Evolutionary conservation across 805 yeast genomes (phyloP), one percentile per base, ranked within the genome.

Genomic region (Candida glaebosa): DNA sequence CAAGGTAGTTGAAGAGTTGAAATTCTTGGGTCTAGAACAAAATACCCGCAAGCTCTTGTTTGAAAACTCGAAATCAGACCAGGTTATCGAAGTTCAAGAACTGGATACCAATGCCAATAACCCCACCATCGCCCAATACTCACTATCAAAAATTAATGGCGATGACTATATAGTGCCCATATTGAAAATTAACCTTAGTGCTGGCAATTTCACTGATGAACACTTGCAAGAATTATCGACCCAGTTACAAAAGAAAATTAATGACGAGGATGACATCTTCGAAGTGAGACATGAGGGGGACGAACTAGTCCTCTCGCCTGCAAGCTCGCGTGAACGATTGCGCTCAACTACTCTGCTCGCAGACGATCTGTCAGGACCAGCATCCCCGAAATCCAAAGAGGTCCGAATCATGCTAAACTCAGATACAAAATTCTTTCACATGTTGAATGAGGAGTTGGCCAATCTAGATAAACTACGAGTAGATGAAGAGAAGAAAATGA

Each of bases 1-100:
- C 44, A 70, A 68, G 44, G 85, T 84, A 12, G 89, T 83, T 12
- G 62, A 67, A 24, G 91, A 84, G 60, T 69, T 85, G 33, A 69
- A 72, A 34, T 57, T 59, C n/a, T 56, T 80, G 25, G 90, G 90
- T 0, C 58, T 84, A 18, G 71, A 75, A 31, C 71, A 69, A 43
- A 73, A 78, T 19, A 69, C 61, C 32, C 49, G 56, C 47, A 68
- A 67, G 44, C 53, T 69, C 14, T 45, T 69, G 6, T 45, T 70
- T n/a, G 63, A 64, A 39, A 61, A 63, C 32, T 48, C 54, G 9
- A 24, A 39, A 17, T 19, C 36, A 25, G 31, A 34, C 9, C 43
- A 56, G 16, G 48, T 63, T 4, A 53, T 64, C 8, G 74, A 67
- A 50, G 48, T 69, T 15, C 54, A 57, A 38, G 60, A 62, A 22